phyloP scores from a whole-genome alignment of 441 rosid genomes.

The Gossypium gossypioides region DNA sequence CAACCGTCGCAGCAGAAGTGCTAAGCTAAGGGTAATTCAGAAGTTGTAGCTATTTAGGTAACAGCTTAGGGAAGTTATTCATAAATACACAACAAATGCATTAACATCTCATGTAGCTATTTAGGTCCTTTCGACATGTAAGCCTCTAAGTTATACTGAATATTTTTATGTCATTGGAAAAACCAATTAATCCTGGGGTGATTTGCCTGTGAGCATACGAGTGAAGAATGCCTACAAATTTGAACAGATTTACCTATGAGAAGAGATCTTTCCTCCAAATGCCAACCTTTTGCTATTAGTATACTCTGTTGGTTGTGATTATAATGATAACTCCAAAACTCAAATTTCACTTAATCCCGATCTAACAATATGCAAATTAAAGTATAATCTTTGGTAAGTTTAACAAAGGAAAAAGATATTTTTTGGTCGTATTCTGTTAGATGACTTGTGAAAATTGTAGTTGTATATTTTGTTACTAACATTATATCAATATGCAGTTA shows the following conservation, averaged over 20 bases:
- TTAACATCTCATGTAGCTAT: neutral
- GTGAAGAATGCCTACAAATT: neutral
- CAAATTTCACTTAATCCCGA: neutral
- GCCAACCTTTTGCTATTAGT: neutral
- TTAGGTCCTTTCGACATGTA: neutral
- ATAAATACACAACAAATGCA: neutral
- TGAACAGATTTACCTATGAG: neutral
- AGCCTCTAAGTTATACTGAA: neutral
- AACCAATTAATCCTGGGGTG: neutral
- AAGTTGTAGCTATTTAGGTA: neutral
- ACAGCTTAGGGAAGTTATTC: neutral
- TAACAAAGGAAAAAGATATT: neutral
- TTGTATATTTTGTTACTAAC: neutral
- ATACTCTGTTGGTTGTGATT: neutral
- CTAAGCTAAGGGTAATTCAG: slow-evolving; percentile 78
- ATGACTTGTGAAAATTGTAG: neutral
- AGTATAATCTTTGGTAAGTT: neutral
- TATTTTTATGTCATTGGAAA: neutral
- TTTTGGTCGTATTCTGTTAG: neutral
- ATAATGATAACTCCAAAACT: neutral
- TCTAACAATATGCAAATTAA: neutral
- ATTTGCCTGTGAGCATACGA: neutral
- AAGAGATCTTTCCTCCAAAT: neutral
- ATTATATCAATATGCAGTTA: neutral
- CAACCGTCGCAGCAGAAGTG: slow-evolving; percentile 72